Evolutionary conservation across 257 asterid genomes (phyloP), one percentile per base, ranked within the genome.

Genomic region (Nicotiana paniculata): DNA sequence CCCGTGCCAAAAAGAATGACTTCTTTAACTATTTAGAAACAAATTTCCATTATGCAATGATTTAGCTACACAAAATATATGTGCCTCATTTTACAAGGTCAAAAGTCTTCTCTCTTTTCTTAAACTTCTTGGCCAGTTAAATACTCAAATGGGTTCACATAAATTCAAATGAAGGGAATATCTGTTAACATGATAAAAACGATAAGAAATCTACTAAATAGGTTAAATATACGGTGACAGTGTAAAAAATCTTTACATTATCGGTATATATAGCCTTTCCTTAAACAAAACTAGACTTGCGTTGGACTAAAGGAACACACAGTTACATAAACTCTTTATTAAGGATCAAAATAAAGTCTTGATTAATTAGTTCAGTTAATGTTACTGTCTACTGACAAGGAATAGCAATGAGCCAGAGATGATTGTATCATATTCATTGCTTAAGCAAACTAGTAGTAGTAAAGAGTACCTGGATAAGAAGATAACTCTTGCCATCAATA

Each of bases 401-500:
- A 62, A 62, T 24, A 62, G 28, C 5, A 61, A 61, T 10, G 5
- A 62, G 66, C 48, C 48, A 74, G 55, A 76, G 39, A 39, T 17
- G 24, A 72, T 37, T 68, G 46, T 59, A 35, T 54, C 59, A 64
- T 59, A 15, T 35, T 55, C 74, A 33, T 35, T 17, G 24, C 17
- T 66, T 24, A 32, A 74, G 70, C n/a, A 74, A 48, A 21, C 43
- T 74, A 48, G 79, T 7, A 6, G 2, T 21, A 21, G 8, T 57
- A 5, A 12, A 28, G 43, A 13, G 55, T 76, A 90, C 98, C 98
- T 94, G 99, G 83, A 96, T 93, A 84, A 96, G 99, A 85, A 96
- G 99, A 87, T 96, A 96, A 81, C 97, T 94, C 82, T 90, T 91
- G 84, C 97, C 99, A 87, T 96, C 98, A 70, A 94, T 82, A 0